Percentiles rank a stretch among this genome's conserved stretches.
These are phyloP conservation scores for Alopecurus myosuroides DNA, from an alignment of 176 grass and related monocot genomes.

Conservation along the genomic window DNA sequence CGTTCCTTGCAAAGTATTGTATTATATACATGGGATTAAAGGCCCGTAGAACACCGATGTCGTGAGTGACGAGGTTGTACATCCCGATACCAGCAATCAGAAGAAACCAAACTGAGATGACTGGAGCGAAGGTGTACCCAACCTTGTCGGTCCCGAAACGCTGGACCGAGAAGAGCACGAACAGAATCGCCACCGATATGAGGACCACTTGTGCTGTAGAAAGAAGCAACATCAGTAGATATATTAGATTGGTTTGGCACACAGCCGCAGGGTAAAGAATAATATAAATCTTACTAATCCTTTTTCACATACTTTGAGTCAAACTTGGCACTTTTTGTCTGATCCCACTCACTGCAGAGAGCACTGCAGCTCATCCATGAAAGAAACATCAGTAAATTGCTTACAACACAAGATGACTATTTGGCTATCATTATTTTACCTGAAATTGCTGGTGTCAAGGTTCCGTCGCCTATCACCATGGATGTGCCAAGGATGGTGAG, in stretches of 20 bases:
- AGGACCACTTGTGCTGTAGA: constrained; percentile 42
- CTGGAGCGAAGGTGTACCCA: constrained; percentile 67
- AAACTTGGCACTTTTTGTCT: constrained; percentile 50
- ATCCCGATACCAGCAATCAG: constrained; percentile 44
- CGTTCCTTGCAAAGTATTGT: constrained; percentile 47
- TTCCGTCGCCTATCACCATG: constrained; percentile 77
- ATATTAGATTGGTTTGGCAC: not conserved
- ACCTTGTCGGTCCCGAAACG: constrained; percentile 74
- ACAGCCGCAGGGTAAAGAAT: not conserved
- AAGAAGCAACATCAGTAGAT: not conserved
- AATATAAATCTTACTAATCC: too few relatives aligned
- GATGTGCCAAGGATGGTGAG: too few relatives aligned
- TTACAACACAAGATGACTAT: not conserved
- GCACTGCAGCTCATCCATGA: constrained; percentile 19
- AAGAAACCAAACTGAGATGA: constrained; percentile 59
- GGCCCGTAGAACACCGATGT: constrained; percentile 40
- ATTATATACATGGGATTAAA: constrained; percentile 66
- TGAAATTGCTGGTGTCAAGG: constrained; percentile 65
- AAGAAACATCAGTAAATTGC: not conserved
- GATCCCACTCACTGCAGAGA: constrained; percentile 63
- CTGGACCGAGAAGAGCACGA: constrained; percentile 61
- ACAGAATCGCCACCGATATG: constrained; percentile 60
- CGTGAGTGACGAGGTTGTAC: constrained; percentile 55
- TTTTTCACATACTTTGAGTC: constrained; percentile 44
- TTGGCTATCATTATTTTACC: constrained; percentile 10